phyloP scores from a whole-genome alignment of 495 filamentous ascomycete genomes.

The Podospora tetraspora region DNA sequence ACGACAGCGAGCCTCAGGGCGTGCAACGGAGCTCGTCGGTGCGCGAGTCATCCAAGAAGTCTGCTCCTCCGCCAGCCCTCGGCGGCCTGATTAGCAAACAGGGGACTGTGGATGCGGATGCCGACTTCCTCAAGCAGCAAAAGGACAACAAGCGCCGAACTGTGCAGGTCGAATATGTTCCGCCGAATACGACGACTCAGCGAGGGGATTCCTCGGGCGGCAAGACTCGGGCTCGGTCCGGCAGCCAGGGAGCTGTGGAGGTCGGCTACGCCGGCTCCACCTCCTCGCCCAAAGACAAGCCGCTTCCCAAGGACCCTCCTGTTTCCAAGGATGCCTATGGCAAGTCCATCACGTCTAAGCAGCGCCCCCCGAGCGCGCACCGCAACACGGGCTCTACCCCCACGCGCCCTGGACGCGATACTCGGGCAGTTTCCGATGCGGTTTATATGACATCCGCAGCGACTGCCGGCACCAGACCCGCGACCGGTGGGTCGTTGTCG shows the following conservation, averaged over 20 bases:
- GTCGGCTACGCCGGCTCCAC: conserved; percentile 22
- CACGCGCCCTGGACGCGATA: conserved; percentile 50
- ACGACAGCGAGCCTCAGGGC: conserved; percentile 53
- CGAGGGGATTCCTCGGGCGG: conserved; percentile 42
- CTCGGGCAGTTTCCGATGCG: conserved; percentile 45
- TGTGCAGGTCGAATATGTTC: conserved; percentile 97
- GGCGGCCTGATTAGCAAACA: conserved; percentile 70
- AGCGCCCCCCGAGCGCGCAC: conserved; percentile 45
- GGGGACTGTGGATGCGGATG: conserved; percentile 66
- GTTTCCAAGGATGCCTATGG: conserved; percentile 38
- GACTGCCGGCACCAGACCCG: conserved; percentile 56
- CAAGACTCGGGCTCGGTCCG: conserved; percentile 49
- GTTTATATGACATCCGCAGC: conserved; percentile 39
- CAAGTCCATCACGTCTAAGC: conserved; percentile 36
- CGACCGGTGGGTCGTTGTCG: conserved; percentile 76
- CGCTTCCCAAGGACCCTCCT: conserved; percentile 48
- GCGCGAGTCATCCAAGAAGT: conserved; percentile 72
- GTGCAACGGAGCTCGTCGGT: conserved; percentile 86
- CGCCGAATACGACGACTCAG: conserved; percentile 76
- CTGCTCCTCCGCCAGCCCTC: conserved; percentile 49
- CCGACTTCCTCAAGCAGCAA: conserved; percentile 47
- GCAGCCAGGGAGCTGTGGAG: conserved; percentile 46
- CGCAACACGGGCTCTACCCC: conserved; percentile 41
- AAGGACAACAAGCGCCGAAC: conserved; percentile 88
- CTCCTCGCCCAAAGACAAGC: conserved; percentile 45